Base-by-base conservation (phyloP, 2,329 filamentous ascomycete genomes). In the Apiospora kogelbergensis region DNA sequence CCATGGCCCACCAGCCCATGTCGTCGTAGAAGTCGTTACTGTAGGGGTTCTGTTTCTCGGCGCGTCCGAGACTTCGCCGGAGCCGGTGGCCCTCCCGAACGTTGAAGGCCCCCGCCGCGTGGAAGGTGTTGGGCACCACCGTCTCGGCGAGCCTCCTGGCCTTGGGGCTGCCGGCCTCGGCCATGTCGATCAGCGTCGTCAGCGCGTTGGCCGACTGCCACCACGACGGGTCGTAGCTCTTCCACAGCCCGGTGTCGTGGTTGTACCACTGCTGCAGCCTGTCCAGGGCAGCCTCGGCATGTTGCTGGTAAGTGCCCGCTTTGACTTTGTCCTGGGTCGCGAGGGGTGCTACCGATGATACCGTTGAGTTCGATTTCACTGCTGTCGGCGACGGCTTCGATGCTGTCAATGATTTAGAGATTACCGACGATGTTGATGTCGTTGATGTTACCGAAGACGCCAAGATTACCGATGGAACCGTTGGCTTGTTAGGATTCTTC, bases 1-100 rank as follows among this genome's bases (percentile, higher is more conserved):
- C 88, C 67, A 90, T 80, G 2, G 84, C 87, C 88, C 88, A 90
- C 88, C 88, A 90, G 41, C 88, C 84, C 76, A 88, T 85, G 74
- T 90, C 88, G 73, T 90, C 88, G 73, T 89, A 89, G 72, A 81
- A 89, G 53, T 84, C 81, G 73, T 89, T 86, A 65, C 86, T 76
- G 76, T 87, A 89, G 48, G 81, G 80, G 26, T 80, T 53, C 24
- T 13, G 10, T 3, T 15, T 20, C 10, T 30, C 24, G 24, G 15
- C 40, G 15, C 33, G 33, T 7, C 7, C 7, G 33, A 33, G 33
- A 33, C 44, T 46, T 46, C 22, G n/a, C 7, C n/a, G 44, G 6
- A 64, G 66, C 48, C 80, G 22, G 24, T 53, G 46, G 4, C 13
- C 24, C 11, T 26, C 24, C 24, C 46, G 46, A 24, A 17, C 46